Percentiles rank a stretch among this genome's conserved stretches.
Evolutionary conservation across 169 alveolate species (phyloP).

Genomic region (Plasmodium gaboni): DNA sequence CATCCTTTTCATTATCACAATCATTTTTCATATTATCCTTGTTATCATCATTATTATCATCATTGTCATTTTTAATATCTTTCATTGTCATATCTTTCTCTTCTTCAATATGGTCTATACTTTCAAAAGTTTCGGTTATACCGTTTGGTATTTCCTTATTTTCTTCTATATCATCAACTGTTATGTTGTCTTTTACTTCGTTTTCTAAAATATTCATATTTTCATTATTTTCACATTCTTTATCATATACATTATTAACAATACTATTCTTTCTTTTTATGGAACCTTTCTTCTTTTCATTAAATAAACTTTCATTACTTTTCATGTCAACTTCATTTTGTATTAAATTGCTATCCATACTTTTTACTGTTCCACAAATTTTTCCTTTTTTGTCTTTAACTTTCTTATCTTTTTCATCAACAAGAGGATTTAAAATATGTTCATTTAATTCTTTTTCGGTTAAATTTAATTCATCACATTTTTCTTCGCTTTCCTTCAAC

Average conservation of each 20-base stretch:
- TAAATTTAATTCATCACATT: not conserved
- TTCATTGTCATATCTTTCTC: not conserved
- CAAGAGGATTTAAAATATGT: not conserved
- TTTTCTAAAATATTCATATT: not conserved
- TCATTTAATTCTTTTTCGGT: slow-evolving; percentile 14
- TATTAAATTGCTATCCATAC: not conserved
- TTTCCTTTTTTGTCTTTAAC: slow-evolving; percentile 21
- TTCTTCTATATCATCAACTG: not conserved
- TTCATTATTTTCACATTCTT: not conserved
- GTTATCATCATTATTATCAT: not conserved
- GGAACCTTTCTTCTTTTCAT: slow-evolving; percentile 13
- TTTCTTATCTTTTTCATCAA: slow-evolving; percentile 12
- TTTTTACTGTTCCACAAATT: slow-evolving; percentile 4
- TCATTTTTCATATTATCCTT: not conserved
- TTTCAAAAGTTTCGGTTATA: not conserved
- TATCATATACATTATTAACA: not conserved
- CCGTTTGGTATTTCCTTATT: not conserved
- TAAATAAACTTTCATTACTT: slow-evolving; percentile 1
- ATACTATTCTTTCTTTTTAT: slow-evolving; percentile 14
- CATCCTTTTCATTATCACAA: not conserved
- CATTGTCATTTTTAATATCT: not conserved
- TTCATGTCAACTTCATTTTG: not conserved
- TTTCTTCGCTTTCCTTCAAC: not conserved
- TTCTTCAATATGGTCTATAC: not conserved
- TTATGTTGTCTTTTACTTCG: not conserved